Conservation (phyloP, 352 stramenopile genomes). For the Pythium coloratum region DNA sequence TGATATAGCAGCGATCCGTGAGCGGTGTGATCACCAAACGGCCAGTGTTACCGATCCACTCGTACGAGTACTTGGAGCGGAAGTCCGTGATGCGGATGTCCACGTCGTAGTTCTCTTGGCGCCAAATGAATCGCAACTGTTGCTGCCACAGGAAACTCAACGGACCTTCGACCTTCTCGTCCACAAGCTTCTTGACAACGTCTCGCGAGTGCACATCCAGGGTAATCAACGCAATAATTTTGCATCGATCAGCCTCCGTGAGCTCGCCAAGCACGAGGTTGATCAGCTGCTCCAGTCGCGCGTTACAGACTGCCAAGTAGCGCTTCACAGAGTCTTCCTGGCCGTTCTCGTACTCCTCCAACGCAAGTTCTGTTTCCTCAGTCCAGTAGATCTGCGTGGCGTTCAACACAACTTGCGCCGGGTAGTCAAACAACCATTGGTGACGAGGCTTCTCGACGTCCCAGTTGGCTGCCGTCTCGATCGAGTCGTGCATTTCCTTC, state of each 20-base stretch:
- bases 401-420: conserved; percentile 87
- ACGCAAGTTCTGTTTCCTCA: conserved; percentile 93
- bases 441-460: conserved; percentile 96
- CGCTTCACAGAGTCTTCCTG: conserved; percentile 87
- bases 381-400: conserved; percentile 95
- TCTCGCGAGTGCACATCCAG: conserved; percentile 95
- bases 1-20: conserved; percentile 97
- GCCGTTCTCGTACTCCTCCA: conserved; percentile 88
- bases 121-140: conserved; percentile 88
- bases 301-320: conserved; percentile 79
- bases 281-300: conserved; percentile 89
- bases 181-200: conserved; percentile 89
- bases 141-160: conserved; percentile 89
- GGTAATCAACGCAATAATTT: conserved; percentile 96
- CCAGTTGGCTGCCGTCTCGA: conserved; percentile 88
- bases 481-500: conserved; percentile 87
- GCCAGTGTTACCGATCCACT: conserved; percentile 89
- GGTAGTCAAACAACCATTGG: conserved; percentile 98
- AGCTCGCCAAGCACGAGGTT: conserved; percentile 91
- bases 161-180: conserved; percentile 88
- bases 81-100: conserved; percentile 97
- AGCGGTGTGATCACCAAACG: conserved; percentile 95
- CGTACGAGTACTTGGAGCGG: conserved; percentile 92
- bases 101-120: conserved; percentile 94
- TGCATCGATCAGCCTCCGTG: conserved; percentile 88